Evolutionary conservation across 1,139 yeast genomes (phyloP).

Genomic region (Debaryomycetaceae sp.): DNA sequence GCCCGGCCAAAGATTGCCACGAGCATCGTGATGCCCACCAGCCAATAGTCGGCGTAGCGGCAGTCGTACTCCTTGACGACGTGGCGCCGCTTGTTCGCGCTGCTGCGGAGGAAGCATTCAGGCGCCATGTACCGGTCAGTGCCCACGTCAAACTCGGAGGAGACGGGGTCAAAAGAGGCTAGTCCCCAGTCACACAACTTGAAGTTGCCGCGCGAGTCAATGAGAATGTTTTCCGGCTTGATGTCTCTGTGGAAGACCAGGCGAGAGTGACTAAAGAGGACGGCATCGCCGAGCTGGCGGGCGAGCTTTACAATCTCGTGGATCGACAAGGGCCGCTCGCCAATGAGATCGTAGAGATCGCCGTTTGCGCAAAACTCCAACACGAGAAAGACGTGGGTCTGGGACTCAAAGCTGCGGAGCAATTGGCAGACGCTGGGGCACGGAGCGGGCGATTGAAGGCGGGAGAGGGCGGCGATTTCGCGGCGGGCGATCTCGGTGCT

Average conservation of each 20-base stretch:
- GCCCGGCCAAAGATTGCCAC: constrained; percentile 40
- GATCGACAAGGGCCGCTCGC: constrained; percentile 8
- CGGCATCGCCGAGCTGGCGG: constrained; percentile 28
- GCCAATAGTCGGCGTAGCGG: constrained; percentile 30
- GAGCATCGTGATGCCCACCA: constrained; percentile 31
- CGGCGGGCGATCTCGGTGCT: constrained; percentile 27
- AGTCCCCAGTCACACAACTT: constrained; percentile 52
- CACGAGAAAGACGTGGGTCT: constrained; percentile 30
- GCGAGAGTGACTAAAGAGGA: constrained; percentile 29
- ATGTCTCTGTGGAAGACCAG: constrained; percentile 44
- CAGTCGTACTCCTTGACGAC: constrained; percentile 20
- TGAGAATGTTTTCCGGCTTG: constrained; percentile 43
- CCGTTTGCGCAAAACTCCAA: constrained; percentile 42
- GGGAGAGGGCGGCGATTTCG: constrained; percentile 32
- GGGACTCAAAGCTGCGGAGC: constrained; percentile 31
- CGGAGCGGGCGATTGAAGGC: constrained; percentile 22
- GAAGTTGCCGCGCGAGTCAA: constrained; percentile 26
- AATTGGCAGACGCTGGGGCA: constrained; percentile 35
- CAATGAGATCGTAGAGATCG: constrained; percentile 38
- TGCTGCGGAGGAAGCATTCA: constrained; percentile 20
- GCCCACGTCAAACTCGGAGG: constrained; percentile 40
- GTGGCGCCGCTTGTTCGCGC: constrained; percentile 4
- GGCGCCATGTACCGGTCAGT: constrained; percentile 54
- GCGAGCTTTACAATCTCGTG: constrained; percentile 10
- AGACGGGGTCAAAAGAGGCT: constrained; percentile 26